A percentile compares a stretch with the other conserved stretches of the same genome.
phyloP scores from a whole-genome alignment of 2,329 filamentous ascomycete species.

The Sarocladium oryzae region DNA sequence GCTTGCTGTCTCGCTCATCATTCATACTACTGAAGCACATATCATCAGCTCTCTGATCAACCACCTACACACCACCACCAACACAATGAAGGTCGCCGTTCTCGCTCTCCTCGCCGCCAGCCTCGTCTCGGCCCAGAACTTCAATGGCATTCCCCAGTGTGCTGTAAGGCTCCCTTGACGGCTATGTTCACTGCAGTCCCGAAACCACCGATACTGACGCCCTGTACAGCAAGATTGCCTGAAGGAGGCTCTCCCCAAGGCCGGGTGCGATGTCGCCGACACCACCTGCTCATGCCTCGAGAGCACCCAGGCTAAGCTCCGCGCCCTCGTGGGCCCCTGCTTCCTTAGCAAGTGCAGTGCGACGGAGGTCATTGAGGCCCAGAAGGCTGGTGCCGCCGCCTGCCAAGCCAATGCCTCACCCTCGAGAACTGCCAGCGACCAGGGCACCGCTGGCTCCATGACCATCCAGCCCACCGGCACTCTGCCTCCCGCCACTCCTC shows the following conservation, averaged over 20 bases:
- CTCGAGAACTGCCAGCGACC: not conserved
- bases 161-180: slow-evolving; percentile 6
- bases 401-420: not conserved
- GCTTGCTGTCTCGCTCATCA: not conserved
- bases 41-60: not conserved
- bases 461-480: slow-evolving; percentile 1
- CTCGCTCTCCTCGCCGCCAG: slow-evolving; percentile 10
- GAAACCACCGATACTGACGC: not conserved
- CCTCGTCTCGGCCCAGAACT: slow-evolving; percentile 9
- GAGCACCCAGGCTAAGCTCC: slow-evolving; percentile 4
- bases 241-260: slow-evolving; percentile 1
- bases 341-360: slow-evolving; percentile 5
- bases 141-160: slow-evolving; percentile 4
- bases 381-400: not conserved
- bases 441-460: not conserved
- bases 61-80: slow-evolving; percentile 7
- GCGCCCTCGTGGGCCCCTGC: not conserved
- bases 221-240: slow-evolving; percentile 7
- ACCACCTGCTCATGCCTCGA: slow-evolving; percentile 9
- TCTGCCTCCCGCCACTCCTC: slow-evolving; percentile 1
- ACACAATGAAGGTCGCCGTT: slow-evolving; percentile 9
- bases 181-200: not conserved
- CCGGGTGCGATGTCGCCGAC: slow-evolving; percentile 8
- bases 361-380: slow-evolving; percentile 6
- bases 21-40: not conserved